These are phyloP conservation scores for Diaporthe australafricana DNA, from an alignment of 2,329 filamentous ascomycete species.

Conservation along the genomic window DNA sequence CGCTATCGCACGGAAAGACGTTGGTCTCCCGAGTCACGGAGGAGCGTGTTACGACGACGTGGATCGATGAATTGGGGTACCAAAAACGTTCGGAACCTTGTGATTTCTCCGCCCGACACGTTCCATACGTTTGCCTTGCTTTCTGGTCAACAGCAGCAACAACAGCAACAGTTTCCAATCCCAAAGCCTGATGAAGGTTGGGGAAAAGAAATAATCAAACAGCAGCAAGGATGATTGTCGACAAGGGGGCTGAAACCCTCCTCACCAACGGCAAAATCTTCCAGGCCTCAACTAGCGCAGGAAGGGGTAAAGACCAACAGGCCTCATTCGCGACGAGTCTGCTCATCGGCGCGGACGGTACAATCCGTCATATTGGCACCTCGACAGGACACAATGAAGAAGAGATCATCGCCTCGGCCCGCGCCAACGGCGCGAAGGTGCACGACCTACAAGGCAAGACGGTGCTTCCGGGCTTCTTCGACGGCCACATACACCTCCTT, in stretches of 20 bases:
- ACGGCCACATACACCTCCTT: conserved; percentile 69
- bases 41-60: neutral
- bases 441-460: conserved; percentile 53
- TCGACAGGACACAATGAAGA: conserved; percentile 42
- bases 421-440: conserved; percentile 41
- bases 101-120: neutral
- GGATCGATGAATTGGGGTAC: neutral
- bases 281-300: conserved; percentile 43
- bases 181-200: neutral
- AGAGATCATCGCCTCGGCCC: conserved; percentile 43
- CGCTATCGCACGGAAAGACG: conserved; percentile 29
- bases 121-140: neutral
- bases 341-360: conserved; percentile 47
- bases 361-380: conserved; percentile 51
- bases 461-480: conserved; percentile 66
- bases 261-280: conserved; percentile 61
- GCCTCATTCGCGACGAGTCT: conserved; percentile 52
- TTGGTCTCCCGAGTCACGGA: neutral
- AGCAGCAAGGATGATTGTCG: conserved; percentile 4
- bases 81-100: too few relatives aligned
- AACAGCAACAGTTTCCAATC: too few relatives aligned
- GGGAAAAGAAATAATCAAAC: neutral
- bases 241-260: conserved; percentile 46
- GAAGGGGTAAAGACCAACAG: conserved; percentile 40
- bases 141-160: neutral